These are phyloP conservation scores for Blastocystis sp. DNA, from an alignment of 352 stramenopile genomes.

Conservation along the genomic window DNA sequence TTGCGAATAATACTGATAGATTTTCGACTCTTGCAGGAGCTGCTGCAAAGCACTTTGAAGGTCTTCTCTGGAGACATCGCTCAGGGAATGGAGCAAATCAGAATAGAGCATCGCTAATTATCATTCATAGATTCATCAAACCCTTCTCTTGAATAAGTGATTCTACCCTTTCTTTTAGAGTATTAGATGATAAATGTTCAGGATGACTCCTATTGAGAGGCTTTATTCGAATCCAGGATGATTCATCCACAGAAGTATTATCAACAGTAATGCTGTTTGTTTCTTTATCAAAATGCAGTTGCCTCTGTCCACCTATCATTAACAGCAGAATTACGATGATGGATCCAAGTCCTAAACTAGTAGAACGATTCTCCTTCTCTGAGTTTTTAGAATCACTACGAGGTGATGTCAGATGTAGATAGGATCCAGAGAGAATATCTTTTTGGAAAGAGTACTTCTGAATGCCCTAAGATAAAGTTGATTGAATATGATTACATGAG, in stretches of 20 bases:
- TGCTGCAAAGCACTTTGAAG: neutral
- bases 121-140: neutral
- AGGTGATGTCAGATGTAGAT: neutral
- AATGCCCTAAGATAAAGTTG: neutral
- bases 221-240: neutral
- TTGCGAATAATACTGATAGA: neutral
- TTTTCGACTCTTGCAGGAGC: neutral
- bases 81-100: neutral
- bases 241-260: neutral
- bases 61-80: neutral
- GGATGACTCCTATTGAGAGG: neutral
- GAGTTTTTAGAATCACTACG: neutral
- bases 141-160: neutral
- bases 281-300: neutral
- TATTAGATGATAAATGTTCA: neutral
- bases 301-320: neutral
- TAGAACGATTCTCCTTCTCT: neutral
- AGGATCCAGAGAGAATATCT: neutral
- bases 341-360: neutral
- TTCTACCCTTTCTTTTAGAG: neutral
- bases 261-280: neutral
- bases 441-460: neutral
- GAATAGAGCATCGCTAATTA: neutral
- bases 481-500: neutral
- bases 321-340: neutral